Percentiles rank a stretch among this genome's conserved stretches.
Evolutionary conservation across 495 filamentous ascomycete species (phyloP).

Genomic region (Talaromyces proteolyticus): DNA sequence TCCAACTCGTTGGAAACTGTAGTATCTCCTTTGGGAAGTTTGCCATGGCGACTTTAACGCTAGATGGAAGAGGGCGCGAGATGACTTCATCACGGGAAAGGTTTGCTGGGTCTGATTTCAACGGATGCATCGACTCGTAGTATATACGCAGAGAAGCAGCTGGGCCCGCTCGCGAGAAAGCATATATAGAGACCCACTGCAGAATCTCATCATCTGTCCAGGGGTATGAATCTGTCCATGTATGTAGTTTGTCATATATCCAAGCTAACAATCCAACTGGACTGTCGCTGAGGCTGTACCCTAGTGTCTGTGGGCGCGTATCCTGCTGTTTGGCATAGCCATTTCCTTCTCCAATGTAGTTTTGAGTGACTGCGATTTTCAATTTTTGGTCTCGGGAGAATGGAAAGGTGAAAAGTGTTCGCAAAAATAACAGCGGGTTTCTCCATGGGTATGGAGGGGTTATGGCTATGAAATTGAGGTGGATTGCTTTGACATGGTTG

Average conservation of each 20-base stretch:
- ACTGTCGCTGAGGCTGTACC: conserved; percentile 43
- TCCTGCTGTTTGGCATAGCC: conserved; percentile 40
- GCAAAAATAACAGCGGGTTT: conserved; percentile 25
- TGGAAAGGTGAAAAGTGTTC: conserved; percentile 26
- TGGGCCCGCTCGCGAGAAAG: conserved; percentile 44
- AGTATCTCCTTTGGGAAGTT: conserved; percentile 39
- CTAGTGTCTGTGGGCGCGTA: conserved; percentile 45
- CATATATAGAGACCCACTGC: conserved; percentile 50
- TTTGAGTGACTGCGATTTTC: conserved; percentile 21
- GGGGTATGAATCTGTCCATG: conserved; percentile 42
- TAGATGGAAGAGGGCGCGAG: conserved; percentile 9
- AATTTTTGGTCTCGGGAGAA: conserved; percentile 27
- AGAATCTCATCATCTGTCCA: conserved; percentile 52
- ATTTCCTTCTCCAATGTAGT: conserved; percentile 30
- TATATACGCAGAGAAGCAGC: conserved; percentile 45
- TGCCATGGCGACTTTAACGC: conserved; percentile 35
- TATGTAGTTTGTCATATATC: conserved; percentile 50
- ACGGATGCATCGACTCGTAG: conserved; percentile 32
- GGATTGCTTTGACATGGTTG: conserved; percentile 32
- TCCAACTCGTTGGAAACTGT: conserved; percentile 34
- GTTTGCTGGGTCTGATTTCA: conserved; percentile 2
- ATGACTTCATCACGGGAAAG: conserved; percentile 10
- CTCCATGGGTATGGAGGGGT: conserved; percentile 25
- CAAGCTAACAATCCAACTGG: conserved; percentile 47
- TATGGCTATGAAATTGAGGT: conserved; percentile 36